These are phyloP conservation scores for Clonostachys rhizophaga DNA, from an alignment of 2,329 filamentous ascomycete species.

Conservation along the genomic window DNA sequence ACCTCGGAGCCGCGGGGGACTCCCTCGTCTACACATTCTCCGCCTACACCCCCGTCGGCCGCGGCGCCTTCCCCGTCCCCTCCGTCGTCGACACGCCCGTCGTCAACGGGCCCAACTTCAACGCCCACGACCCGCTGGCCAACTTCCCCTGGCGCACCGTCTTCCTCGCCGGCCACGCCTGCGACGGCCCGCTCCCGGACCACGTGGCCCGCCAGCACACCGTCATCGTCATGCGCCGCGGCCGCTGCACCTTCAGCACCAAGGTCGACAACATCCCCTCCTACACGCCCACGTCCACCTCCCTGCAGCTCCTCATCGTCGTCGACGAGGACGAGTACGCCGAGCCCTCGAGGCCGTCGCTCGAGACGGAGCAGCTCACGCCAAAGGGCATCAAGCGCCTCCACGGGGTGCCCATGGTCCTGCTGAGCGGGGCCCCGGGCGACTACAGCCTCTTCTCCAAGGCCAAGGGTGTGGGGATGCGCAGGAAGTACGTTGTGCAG, in stretches of 20 bases:
- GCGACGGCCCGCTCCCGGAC: constrained; percentile 52
- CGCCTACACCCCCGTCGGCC: constrained; percentile 47
- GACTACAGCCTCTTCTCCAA: constrained; percentile 56
- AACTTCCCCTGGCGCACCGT: constrained; percentile 65
- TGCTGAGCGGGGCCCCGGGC: constrained; percentile 67
- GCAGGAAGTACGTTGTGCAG: constrained; percentile 73
- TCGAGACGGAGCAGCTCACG: constrained; percentile 71
- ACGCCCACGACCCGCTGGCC: constrained; percentile 23
- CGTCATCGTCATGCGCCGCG: constrained; percentile 76
- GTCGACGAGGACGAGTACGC: constrained; percentile 40
- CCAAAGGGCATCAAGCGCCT: constrained; percentile 64
- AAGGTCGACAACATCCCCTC: constrained; percentile 85
- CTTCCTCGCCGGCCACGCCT: constrained; percentile 67
- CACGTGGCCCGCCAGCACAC: constrained; percentile 55
- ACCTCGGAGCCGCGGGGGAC: background rate
- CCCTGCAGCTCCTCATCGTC: constrained; percentile 78
- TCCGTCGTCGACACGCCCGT: constrained; percentile 54
- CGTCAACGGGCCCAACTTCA: constrained; percentile 33
- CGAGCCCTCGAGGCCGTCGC: constrained; percentile 53
- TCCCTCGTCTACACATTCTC: constrained; percentile 38
- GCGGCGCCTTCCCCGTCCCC: constrained; percentile 66
- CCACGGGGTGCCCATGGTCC: constrained; percentile 75
- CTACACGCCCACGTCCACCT: constrained; percentile 54
- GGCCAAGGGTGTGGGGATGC: constrained; percentile 67
- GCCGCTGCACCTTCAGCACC: constrained; percentile 76